These are phyloP conservation scores for Phialophora chinensis DNA, from an alignment of 2,329 filamentous ascomycete genomes.

Conservation along the genomic window DNA sequence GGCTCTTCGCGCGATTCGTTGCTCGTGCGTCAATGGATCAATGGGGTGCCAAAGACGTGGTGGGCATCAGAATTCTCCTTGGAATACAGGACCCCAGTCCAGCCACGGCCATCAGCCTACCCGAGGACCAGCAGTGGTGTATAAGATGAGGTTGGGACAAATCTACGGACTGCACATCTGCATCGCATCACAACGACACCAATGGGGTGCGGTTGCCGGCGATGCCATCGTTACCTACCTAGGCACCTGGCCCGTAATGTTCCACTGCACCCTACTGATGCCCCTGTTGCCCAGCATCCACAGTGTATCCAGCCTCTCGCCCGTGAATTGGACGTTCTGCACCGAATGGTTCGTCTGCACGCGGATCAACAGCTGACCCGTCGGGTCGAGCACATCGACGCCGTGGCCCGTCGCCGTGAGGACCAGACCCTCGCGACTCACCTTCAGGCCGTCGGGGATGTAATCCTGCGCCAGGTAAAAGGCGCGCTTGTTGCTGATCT, in stretches of 20 bases:
- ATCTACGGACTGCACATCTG: neutral
- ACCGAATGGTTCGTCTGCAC: conserved; percentile 54
- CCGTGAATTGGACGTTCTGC: conserved; percentile 53
- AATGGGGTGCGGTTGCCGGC: no score
- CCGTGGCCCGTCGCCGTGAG: conserved; percentile 48
- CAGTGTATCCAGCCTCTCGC: conserved; percentile 47
- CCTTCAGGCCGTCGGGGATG: conserved; percentile 52
- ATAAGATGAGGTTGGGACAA: neutral
- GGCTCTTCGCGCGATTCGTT: neutral
- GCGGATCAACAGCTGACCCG: conserved; percentile 47
- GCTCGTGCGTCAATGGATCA: neutral
- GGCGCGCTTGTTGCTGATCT: conserved; percentile 47
- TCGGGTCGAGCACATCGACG: conserved; percentile 50
- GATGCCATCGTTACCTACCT: conserved; percentile 2
- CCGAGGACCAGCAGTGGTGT: conserved; percentile 2
- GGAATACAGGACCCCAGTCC: neutral
- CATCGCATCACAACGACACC: neutral
- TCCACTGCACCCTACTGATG: conserved; percentile 48
- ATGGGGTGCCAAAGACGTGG: conserved; percentile 3
- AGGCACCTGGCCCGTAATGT: conserved; percentile 44
- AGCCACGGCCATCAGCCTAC: neutral
- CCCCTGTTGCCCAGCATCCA: conserved; percentile 51
- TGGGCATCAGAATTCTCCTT: neutral
- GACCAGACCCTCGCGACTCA: conserved; percentile 50
- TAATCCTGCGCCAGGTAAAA: conserved; percentile 49